Percentiles rank a stretch among this genome's conserved stretches.
phyloP scores from a whole-genome alignment of 495 filamentous ascomycete species.

The Penicillium verhagenii region DNA sequence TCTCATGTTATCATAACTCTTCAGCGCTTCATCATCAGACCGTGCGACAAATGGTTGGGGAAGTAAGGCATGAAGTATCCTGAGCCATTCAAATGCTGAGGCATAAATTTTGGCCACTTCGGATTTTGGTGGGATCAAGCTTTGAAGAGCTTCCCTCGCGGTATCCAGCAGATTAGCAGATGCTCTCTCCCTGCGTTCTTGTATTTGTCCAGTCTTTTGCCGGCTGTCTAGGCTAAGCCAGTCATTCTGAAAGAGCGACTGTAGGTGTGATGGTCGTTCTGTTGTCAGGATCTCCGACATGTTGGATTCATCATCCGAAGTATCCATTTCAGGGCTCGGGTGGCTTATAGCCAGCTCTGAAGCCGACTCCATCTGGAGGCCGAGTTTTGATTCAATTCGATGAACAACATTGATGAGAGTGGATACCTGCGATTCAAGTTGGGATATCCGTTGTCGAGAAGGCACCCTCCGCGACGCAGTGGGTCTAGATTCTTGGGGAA shows the following conservation, averaged over 20 bases:
- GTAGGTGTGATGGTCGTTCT: conserved; percentile 24
- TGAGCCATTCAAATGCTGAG: conserved; percentile 23
- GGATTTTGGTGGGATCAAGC: conserved; percentile 21
- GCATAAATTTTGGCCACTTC: conserved; percentile 13
- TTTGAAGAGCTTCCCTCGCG: conserved; percentile 17
- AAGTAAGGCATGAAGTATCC: conserved; percentile 15
- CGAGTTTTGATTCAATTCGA: conserved; percentile 20
- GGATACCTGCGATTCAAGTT: conserved; percentile 24
- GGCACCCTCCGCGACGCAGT: conserved; percentile 15
- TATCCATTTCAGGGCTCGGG: conserved; percentile 1
- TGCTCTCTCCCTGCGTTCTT: background rate
- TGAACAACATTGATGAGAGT: conserved; percentile 19
- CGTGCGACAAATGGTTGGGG: conserved; percentile 15
- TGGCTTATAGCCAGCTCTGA: background rate
- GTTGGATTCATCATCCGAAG: conserved; percentile 1
- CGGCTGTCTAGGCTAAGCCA: conserved; percentile 21
- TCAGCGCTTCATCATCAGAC: conserved; percentile 16
- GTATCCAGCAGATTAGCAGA: conserved; percentile 8
- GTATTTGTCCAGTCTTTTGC: conserved; percentile 1
- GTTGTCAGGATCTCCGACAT: conserved; percentile 18
- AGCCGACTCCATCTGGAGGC: conserved; percentile 2
- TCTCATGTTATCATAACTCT: conserved; percentile 21
- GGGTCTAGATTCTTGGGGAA: conserved; percentile 18
- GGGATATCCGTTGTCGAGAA: conserved; percentile 24
- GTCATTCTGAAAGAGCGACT: conserved; percentile 31